phyloP scores from a whole-genome alignment of 148 eudicot species.

The Persicaria maculosa region DNA sequence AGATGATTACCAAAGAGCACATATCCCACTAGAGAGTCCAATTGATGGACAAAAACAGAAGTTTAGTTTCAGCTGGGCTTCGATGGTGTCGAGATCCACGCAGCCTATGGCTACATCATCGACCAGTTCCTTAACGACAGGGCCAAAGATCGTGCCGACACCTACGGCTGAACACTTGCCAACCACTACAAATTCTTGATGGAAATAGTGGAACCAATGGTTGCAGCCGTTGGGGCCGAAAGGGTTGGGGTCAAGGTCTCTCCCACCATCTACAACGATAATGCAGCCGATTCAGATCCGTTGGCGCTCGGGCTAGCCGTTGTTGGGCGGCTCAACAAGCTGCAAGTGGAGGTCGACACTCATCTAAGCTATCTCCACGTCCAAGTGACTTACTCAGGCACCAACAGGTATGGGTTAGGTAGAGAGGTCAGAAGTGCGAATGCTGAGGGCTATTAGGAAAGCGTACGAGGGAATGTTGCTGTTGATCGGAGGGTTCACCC shows the following conservation, averaged over 20 bases:
- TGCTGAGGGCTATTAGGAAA: constrained; percentile 43
- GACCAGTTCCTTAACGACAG: constrained; percentile 85
- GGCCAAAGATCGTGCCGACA: constrained; percentile 64
- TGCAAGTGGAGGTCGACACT: constrained; percentile 31
- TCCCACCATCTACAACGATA: constrained; percentile 61
- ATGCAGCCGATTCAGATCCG: constrained; percentile 69
- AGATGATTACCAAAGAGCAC: no score
- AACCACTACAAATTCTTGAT: constrained; percentile 66
- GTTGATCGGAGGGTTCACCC: constrained; percentile 56
- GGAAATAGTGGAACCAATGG: constrained; percentile 44
- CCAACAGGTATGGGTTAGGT: no score
- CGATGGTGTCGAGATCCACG: constrained; percentile 81
- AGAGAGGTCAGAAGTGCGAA: constrained; percentile 36
- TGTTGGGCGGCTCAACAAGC: constrained; percentile 45
- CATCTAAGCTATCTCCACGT: constrained; percentile 55
- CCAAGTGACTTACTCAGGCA: constrained; percentile 55
- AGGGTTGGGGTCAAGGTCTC: constrained; percentile 60
- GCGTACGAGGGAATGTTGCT: constrained; percentile 64
- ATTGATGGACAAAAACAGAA: no score
- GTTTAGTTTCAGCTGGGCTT: no score
- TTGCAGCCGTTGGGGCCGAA: constrained; percentile 46
- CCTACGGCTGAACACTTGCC: constrained; percentile 64
- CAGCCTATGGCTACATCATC: constrained; percentile 75
- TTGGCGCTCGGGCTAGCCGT: constrained; percentile 62
- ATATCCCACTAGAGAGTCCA: no score